phyloP scores from a whole-genome alignment of 2,329 filamentous ascomycete genomes.

The Cordyceps fumosorosea region DNA sequence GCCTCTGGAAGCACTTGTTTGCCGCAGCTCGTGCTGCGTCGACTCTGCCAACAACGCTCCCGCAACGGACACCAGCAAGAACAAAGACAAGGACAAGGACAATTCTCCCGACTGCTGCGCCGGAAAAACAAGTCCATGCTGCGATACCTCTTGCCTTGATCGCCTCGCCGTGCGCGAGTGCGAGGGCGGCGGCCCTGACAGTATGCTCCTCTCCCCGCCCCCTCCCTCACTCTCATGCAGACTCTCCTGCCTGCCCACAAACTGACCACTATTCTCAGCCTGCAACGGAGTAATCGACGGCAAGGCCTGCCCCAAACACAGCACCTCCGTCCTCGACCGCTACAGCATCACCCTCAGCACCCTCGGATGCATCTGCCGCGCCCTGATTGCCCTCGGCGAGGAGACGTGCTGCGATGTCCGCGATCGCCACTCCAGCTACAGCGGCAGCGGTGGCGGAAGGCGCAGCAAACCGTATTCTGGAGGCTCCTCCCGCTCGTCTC shows the following conservation, averaged over 20 bases:
- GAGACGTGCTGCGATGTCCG: conserved; percentile 40
- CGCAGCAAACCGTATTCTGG: conserved; percentile 6
- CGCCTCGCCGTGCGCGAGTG: conserved; percentile 38
- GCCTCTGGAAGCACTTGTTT: not conserved
- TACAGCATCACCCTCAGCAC: conserved; percentile 39
- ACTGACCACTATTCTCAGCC: not conserved
- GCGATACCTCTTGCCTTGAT: conserved; percentile 36
- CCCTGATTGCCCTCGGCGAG: conserved; percentile 43
- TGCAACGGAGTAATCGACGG: conserved; percentile 18
- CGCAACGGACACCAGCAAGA: not conserved
- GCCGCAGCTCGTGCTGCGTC: not conserved
- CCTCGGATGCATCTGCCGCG: conserved; percentile 48
- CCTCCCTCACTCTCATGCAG: not conserved
- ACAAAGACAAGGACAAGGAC: not conserved
- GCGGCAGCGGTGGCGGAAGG: conserved; percentile 14
- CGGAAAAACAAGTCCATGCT: conserved; percentile 34
- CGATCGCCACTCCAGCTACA: conserved; percentile 19
- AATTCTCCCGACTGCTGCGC: conserved; percentile 32
- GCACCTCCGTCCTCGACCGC: conserved; percentile 25
- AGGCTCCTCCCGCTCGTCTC: not conserved
- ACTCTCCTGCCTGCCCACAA: not conserved
- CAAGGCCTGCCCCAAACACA: conserved; percentile 33
- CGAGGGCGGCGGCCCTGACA: conserved; percentile 4
- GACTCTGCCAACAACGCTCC: not conserved
- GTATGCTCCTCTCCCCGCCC: not conserved